A percentile compares a stretch with the other conserved stretches of the same genome.
phyloP scores from a whole-genome alignment of 768 basidiomycete species.

The Gautieria morchelliformis region DNA sequence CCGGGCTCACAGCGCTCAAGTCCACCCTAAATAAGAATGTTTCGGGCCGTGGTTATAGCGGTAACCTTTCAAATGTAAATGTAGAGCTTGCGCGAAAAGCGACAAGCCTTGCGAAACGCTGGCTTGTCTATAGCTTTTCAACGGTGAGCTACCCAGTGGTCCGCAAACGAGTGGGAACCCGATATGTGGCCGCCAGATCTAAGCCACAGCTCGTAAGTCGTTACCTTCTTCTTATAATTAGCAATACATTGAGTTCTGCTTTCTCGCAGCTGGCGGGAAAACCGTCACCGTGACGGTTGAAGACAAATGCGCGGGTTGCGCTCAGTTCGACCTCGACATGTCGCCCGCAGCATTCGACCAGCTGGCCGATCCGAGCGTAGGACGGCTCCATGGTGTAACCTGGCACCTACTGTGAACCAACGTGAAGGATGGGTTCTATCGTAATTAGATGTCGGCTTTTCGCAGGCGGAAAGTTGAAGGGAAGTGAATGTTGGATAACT shows the following conservation, averaged over 20 bases:
- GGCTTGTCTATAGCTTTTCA: conserved; percentile 1
- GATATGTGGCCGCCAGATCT: conserved; percentile 8
- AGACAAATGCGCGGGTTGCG: conserved; percentile 9
- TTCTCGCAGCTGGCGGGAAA: conserved; percentile 1
- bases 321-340: conserved; percentile 7
- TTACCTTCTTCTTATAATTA: background rate
- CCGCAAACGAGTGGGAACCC: conserved; percentile 23
- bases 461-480: too few relatives aligned
- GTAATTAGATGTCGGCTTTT: too few relatives aligned
- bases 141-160: conserved; percentile 27
- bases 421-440: too few relatives aligned
- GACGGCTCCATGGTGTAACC: conserved; percentile 17
- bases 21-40: background rate
- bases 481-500: too few relatives aligned
- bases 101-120: background rate
- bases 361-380: conserved; percentile 16
- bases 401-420: conserved; percentile 11
- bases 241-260: background rate
- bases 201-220: conserved; percentile 3
- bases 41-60: background rate
- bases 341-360: conserved; percentile 19
- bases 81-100: background rate
- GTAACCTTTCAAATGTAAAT: background rate
- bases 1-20: background rate
- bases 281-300: conserved; percentile 10